Conservation (phyloP, 2,329 filamentous ascomycete genomes). For the Rosellinia necatrix region DNA sequence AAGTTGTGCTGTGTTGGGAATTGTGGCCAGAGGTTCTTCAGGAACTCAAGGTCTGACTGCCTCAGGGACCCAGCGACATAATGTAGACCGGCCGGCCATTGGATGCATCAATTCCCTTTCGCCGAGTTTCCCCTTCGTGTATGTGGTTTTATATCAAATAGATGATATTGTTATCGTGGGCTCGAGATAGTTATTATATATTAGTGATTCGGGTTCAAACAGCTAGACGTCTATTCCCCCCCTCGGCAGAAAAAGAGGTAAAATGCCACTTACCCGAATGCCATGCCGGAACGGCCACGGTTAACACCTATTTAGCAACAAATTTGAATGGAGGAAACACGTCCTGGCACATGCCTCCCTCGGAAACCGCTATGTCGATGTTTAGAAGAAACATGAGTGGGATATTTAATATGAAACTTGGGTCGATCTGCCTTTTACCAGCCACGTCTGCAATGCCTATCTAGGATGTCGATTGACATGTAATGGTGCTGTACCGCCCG, state of each 20-base stretch:
- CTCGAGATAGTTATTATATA: too few species aligned
- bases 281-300: conserved; percentile 27
- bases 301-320: conserved; percentile 15
- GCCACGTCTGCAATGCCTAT: conserved; percentile 28
- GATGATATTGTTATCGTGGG: too few species aligned
- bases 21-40: too few species aligned
- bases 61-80: too few species aligned
- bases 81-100: too few species aligned
- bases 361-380: conserved; percentile 32
- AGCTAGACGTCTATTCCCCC: neutral
- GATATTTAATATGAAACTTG: conserved; percentile 30
- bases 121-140: too few species aligned
- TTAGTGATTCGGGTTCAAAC: neutral
- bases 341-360: conserved; percentile 34
- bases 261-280: conserved; percentile 32
- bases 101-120: too few species aligned
- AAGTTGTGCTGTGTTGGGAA: too few species aligned
- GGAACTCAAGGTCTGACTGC: too few species aligned
- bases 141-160: too few species aligned
- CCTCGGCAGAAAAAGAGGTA: neutral
- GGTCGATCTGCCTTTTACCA: conserved; percentile 27
- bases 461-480: conserved; percentile 31
- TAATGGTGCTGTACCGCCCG: conserved; percentile 29
- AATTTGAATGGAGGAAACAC: conserved; percentile 30
- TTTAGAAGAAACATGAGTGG: conserved; percentile 34